Evolutionary conservation across 2,329 filamentous ascomycete genomes (phyloP).

Genomic region (Aspergillus jensenii): DNA sequence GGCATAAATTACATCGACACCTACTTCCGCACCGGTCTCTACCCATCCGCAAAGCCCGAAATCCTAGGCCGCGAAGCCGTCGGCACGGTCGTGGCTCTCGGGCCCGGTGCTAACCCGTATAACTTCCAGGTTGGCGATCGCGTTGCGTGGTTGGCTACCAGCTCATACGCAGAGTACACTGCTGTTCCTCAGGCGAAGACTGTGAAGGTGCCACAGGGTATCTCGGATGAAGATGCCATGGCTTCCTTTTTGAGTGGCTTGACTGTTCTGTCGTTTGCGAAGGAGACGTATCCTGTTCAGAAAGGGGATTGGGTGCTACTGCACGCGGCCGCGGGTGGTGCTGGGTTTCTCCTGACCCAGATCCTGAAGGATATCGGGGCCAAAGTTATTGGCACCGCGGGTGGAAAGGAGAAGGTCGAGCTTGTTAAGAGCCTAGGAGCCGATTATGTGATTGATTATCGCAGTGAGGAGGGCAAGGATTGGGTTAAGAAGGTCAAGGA

Average conservation of each 20-base stretch:
- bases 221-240: constrained; percentile 64
- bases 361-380: constrained; percentile 71
- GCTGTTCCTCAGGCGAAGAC: constrained; percentile 54
- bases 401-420: constrained; percentile 68
- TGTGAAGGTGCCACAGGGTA: constrained; percentile 62
- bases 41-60: constrained; percentile 69
- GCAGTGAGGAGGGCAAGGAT: constrained; percentile 78
- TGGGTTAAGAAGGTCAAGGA: constrained; percentile 80
- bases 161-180: constrained; percentile 62
- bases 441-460: constrained; percentile 72
- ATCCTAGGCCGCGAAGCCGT: constrained; percentile 77
- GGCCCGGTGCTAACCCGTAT: constrained; percentile 50
- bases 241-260: constrained; percentile 77
- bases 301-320: constrained; percentile 79
- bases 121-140: constrained; percentile 66
- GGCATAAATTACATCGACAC: constrained; percentile 91
- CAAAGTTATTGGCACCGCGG: constrained; percentile 76
- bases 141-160: constrained; percentile 66
- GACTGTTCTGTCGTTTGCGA: constrained; percentile 76
- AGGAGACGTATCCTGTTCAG: constrained; percentile 70
- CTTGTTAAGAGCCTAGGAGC: constrained; percentile 68
- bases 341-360: constrained; percentile 73
- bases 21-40: constrained; percentile 85
- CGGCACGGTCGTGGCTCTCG: constrained; percentile 66
- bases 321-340: constrained; percentile 82